Base-by-base conservation (phyloP, 2,329 filamentous ascomycete species). In the Cladosporium phlei region DNA sequence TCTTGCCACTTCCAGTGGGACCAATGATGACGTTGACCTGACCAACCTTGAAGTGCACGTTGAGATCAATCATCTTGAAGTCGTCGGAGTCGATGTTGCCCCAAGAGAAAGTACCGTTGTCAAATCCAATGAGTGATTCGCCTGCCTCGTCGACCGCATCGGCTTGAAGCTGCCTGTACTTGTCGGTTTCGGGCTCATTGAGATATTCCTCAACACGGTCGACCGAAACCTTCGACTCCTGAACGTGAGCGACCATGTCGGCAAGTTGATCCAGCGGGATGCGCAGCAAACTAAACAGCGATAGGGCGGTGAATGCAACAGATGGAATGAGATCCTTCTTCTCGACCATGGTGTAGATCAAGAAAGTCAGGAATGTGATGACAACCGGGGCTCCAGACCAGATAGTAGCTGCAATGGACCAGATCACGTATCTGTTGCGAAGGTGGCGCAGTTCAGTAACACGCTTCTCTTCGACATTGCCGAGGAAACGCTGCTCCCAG, bases 241-340 rank as follows among this genome's bases (percentile, higher is more conserved):
- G 89, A 3, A 98, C 90, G 69, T 97, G 93, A 9, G 93, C 93
- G 61, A 97, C 85, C 93, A 98, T 98, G 67, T 98, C 93, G 40
- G 93, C 93, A 45, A 98, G 77, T 69, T 97, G 91, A 65, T 98
- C 93, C 35, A 98, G 74, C 4, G 93, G 93, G 44, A 96, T 87
- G 38, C 93, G 84, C 11, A 98, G 81, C 30, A 98, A 81, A 64
- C 90, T 90, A 66, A 98, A 98, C 54, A 98, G 82, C 0, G 93
- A 97, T 45, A 98, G 83, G 28, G 93, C 89, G 2, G 93, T 96
- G 68, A 98, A 98, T 3, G 93, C 93, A 51, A 97, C 77, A 0
- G 93, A 97, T 0, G 93, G 91, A 43, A 93, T 85, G 46, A 98
- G 72, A 16, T 85, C 85, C 70, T 94, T 96, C 65, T 85, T 78